Conservation (phyloP, 257 asterid species). For the Jacaranda mimosifolia region DNA sequence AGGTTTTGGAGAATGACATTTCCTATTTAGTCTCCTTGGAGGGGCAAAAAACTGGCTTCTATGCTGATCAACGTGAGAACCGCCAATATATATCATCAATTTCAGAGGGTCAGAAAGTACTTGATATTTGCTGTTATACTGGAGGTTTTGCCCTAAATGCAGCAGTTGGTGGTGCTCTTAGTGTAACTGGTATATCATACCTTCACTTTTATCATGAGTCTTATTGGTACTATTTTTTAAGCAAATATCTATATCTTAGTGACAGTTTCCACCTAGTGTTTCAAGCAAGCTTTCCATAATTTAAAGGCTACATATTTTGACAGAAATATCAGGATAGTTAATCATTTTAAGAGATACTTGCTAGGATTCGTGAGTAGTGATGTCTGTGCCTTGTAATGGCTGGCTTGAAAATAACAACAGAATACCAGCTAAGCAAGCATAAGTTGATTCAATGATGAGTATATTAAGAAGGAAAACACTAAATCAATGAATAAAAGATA, state of each 20-base stretch:
- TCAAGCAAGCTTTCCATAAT: background rate
- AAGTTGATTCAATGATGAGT: constrained; percentile 21
- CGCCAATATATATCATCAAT: constrained; percentile 82
- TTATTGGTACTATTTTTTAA: constrained; percentile 23
- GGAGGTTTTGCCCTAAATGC: constrained; percentile 97
- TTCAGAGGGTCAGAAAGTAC: constrained; percentile 73
- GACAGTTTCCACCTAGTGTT: background rate
- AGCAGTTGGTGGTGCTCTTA: constrained; percentile 81
- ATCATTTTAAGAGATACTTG: background rate
- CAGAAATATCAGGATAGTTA: background rate
- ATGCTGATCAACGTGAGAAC: constrained; percentile 97
- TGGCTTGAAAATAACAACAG: background rate
- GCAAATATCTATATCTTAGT: background rate
- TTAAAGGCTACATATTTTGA: constrained; percentile 1
- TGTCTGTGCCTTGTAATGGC: background rate
- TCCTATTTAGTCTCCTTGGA: constrained; percentile 82
- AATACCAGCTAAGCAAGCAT: background rate
- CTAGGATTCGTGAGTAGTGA: background rate
- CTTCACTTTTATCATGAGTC: constrained; percentile 11
- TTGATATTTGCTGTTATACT: constrained; percentile 92
- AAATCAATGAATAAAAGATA: background rate
- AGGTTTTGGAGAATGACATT: constrained; percentile 88
- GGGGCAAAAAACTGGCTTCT: constrained; percentile 98
- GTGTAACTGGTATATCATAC: constrained; percentile 67
- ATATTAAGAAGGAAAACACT: constrained; percentile 13